Conservation (phyloP, 192 early-diverging fungal genomes). For the Coemansia sp. region DNA sequence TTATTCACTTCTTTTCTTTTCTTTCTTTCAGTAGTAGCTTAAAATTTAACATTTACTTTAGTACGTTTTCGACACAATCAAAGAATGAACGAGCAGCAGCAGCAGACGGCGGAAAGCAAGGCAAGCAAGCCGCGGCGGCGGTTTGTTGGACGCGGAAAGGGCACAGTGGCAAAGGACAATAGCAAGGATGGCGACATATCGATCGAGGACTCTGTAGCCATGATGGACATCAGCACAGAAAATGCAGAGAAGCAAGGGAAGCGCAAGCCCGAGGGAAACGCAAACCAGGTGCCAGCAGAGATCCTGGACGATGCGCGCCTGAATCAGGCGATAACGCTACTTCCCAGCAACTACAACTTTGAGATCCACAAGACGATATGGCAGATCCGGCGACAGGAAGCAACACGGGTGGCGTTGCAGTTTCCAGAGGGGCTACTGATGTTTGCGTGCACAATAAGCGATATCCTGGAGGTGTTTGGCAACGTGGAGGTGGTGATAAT, state of each 20-base stretch:
- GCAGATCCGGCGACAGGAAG: conserved; percentile 73
- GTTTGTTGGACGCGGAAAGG: conserved; percentile 44
- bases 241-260: neutral
- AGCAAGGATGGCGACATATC: conserved; percentile 20
- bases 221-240: conserved; percentile 15
- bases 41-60: too few relatives aligned
- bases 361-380: conserved; percentile 97
- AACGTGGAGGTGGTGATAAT: conserved; percentile 91
- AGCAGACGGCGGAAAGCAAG: conserved; percentile 15
- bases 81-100: conserved; percentile 1
- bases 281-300: conserved; percentile 80
- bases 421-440: conserved; percentile 97
- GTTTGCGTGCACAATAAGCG: conserved; percentile 89
- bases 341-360: conserved; percentile 98
- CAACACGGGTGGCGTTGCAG: conserved; percentile 90
- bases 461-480: conserved; percentile 82
- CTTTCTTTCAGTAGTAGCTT: too few relatives aligned
- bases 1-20: neutral
- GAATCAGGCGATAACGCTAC: conserved; percentile 79
- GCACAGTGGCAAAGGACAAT: conserved; percentile 3
- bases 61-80: neutral
- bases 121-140: conserved; percentile 46
- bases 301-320: conserved; percentile 79
- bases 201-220: conserved; percentile 49
- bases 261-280: conserved; percentile 20